Evolutionary conservation across 2,329 filamentous ascomycete genomes (phyloP).

Genomic region (Claviceps citrina): DNA sequence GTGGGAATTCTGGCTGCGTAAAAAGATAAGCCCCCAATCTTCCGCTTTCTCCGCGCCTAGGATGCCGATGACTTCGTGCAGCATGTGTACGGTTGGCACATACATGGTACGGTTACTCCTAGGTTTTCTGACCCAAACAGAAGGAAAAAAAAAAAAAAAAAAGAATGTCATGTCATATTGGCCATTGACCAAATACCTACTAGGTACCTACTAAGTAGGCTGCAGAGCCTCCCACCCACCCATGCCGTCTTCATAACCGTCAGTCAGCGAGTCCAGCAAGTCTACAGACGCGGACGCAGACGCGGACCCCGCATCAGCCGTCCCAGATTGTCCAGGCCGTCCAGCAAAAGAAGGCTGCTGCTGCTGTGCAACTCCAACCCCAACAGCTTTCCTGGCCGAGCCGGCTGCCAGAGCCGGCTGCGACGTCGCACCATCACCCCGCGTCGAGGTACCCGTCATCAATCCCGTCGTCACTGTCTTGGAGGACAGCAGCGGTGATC

Average conservation of each 20-base stretch:
- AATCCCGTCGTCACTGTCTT: constrained; percentile 10
- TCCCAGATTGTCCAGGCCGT: neutral
- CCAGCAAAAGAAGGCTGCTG: neutral
- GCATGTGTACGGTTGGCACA: too few relatives aligned
- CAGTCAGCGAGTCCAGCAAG: constrained; percentile 33
- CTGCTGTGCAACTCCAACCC: constrained; percentile 1
- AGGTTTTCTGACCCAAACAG: too few relatives aligned
- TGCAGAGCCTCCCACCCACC: constrained; percentile 42
- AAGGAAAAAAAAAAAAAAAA: too few relatives aligned
- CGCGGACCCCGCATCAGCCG: constrained; percentile 8
- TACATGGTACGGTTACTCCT: too few relatives aligned
- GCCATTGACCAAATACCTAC: too few relatives aligned
- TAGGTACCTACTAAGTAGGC: too few relatives aligned
- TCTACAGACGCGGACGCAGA: constrained; percentile 14
- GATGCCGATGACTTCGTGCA: too few relatives aligned
- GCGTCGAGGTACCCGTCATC: constrained; percentile 2
- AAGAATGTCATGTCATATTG: too few relatives aligned
- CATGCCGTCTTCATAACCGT: constrained; percentile 26
- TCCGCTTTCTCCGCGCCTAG: too few relatives aligned
- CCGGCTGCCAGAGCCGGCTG: constrained; percentile 5
- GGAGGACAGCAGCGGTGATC: constrained; percentile 11
- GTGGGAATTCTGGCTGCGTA: too few relatives aligned
- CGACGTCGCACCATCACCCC: constrained; percentile 11
- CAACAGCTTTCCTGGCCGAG: constrained; percentile 4
- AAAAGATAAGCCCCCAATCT: too few relatives aligned